Evolutionary conservation across 2,329 filamentous ascomycete genomes (phyloP).

Genomic region (Verticillium dahliae): DNA sequence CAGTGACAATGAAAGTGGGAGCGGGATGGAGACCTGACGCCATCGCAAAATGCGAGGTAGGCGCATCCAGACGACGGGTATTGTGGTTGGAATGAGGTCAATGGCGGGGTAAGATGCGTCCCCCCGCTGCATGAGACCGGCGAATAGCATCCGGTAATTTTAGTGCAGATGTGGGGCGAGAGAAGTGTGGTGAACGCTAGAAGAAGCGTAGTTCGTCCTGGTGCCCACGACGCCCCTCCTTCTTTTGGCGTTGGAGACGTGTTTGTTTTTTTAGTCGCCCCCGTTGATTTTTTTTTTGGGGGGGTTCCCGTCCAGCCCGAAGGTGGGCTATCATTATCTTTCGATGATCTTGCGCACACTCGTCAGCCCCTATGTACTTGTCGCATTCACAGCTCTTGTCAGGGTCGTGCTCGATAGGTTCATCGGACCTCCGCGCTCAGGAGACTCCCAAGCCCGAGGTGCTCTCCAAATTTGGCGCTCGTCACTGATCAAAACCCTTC

Average conservation of each 20-base stretch:
- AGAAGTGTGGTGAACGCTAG: not conserved
- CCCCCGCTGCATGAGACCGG: not conserved
- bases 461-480: constrained; percentile 35
- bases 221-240: not conserved
- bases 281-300: too few species aligned
- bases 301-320: constrained; percentile 39
- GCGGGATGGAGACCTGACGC: not conserved
- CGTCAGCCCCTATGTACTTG: constrained; percentile 36
- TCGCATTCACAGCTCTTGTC: constrained; percentile 32
- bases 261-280: not conserved
- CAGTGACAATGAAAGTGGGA: not conserved
- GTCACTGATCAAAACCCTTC: constrained; percentile 33
- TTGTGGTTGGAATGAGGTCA: not conserved
- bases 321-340: constrained; percentile 43
- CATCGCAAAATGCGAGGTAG: not conserved
- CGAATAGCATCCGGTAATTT: not conserved
- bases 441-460: constrained; percentile 20
- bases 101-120: constrained; percentile 2
- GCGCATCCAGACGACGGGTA: not conserved
- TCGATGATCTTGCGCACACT: constrained; percentile 32
- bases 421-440: constrained; percentile 30
- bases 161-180: not conserved
- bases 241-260: not conserved
- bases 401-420: constrained; percentile 31
- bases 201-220: not conserved